Percentiles rank a stretch among this genome's conserved stretches.
Conservation (phyloP, 192 early-diverging fungal genomes). For the Coemansia sp. region DNA sequence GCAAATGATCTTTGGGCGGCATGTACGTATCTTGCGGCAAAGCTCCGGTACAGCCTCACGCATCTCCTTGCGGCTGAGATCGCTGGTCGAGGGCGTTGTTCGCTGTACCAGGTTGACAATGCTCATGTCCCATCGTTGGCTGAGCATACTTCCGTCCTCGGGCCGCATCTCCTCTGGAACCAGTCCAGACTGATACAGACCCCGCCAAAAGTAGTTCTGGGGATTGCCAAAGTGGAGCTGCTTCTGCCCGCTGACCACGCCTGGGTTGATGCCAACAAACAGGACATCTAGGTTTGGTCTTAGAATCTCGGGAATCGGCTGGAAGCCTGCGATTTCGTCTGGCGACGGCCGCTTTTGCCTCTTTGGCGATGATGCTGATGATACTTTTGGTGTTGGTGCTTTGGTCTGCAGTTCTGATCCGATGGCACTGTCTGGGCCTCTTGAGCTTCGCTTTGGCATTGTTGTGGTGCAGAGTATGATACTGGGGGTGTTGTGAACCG, state of each 20-base stretch:
- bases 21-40: constrained; percentile 61
- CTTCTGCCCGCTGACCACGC: constrained; percentile 57
- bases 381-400: background rate
- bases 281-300: constrained; percentile 55
- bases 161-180: constrained; percentile 55
- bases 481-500: too few species aligned
- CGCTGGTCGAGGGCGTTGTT: constrained; percentile 58
- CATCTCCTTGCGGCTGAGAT: constrained; percentile 62
- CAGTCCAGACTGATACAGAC: constrained; percentile 63
- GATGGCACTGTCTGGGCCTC: background rate
- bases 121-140: constrained; percentile 58
- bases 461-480: background rate
- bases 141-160: constrained; percentile 57
- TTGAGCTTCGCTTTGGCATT: background rate
- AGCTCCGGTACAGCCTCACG: constrained; percentile 61
- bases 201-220: constrained; percentile 74
- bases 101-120: constrained; percentile 67
- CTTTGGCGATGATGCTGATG: background rate
- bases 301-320: constrained; percentile 50
- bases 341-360: constrained; percentile 1
- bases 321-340: constrained; percentile 20
- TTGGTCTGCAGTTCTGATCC: background rate
- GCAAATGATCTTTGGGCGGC: constrained; percentile 62
- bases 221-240: constrained; percentile 72
- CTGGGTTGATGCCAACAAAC: constrained; percentile 78